Conservation (phyloP, 441 rosid genomes). For the Metrosideros polymorpha region DNA sequence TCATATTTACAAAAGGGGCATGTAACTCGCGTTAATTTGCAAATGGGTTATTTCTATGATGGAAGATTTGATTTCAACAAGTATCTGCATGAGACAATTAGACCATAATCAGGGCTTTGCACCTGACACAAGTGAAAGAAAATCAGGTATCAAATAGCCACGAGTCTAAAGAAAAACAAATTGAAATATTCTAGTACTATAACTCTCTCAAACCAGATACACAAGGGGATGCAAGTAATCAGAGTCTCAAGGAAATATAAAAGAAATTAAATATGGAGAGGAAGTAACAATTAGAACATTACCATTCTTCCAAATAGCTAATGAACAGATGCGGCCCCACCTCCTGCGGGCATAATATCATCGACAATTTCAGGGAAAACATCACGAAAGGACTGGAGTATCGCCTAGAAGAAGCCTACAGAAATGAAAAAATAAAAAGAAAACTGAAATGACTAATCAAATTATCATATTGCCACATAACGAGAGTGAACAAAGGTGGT, state of each 20-base stretch:
- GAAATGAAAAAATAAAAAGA: slow-evolving; percentile 6
- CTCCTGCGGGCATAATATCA: slow-evolving; percentile 61
- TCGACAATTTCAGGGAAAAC: slow-evolving; percentile 55
- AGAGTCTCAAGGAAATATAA: neutral
- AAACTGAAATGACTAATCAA: neutral
- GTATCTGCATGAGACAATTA: neutral
- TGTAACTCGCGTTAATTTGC: neutral
- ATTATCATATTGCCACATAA: neutral
- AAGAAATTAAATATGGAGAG: neutral
- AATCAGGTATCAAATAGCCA: neutral
- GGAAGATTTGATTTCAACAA: neutral
- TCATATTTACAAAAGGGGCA: accelerated
- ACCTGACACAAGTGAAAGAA: neutral
- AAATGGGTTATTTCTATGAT: neutral
- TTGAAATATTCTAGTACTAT: neutral
- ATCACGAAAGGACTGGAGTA: slow-evolving; percentile 51
- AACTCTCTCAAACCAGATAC: neutral
- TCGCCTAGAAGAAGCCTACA: slow-evolving; percentile 52
- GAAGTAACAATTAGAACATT: slow-evolving; percentile 10
- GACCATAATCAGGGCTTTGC: neutral
- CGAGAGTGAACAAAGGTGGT: too few species aligned
- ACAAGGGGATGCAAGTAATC: neutral
- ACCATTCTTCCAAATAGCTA: slow-evolving; percentile 72
- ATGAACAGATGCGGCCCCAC: slow-evolving; percentile 67
- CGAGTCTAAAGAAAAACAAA: neutral